Conservation (phyloP, 768 basidiomycete genomes). For the Clavulina sp. region DNA sequence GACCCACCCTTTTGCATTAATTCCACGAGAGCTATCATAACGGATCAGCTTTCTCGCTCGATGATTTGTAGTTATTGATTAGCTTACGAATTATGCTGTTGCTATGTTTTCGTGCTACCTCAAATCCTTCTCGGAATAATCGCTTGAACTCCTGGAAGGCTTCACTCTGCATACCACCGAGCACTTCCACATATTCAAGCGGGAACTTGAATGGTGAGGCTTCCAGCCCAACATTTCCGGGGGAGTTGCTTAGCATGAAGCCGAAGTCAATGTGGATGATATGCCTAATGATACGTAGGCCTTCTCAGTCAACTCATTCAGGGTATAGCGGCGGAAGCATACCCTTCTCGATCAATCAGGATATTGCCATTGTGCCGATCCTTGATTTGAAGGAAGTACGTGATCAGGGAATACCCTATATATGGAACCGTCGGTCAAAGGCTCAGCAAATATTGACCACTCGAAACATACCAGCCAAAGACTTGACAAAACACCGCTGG, state of each 20-base stretch:
- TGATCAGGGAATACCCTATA: constrained; percentile 80
- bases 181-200: constrained; percentile 85
- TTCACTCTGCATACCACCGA: constrained; percentile 66
- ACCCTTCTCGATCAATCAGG: constrained; percentile 78
- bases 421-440: background rate
- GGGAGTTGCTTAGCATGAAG: constrained; percentile 92
- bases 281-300: background rate
- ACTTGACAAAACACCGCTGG: constrained; percentile 86
- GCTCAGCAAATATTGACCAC: background rate
- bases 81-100: constrained; percentile 81
- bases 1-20: constrained; percentile 85
- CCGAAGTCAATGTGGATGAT: constrained; percentile 80
- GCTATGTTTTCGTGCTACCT: constrained; percentile 85
- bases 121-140: constrained; percentile 85
- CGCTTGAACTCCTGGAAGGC: constrained; percentile 70
- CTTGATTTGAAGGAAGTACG: constrained; percentile 95
- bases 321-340: constrained; percentile 44
- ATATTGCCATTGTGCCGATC: constrained; percentile 99
- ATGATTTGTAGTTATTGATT: background rate
- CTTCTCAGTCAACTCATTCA: background rate
- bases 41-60: constrained; percentile 15
- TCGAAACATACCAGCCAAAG: constrained; percentile 48
- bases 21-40: constrained; percentile 55
- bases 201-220: constrained; percentile 98
- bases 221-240: constrained; percentile 95